phyloP scores from a whole-genome alignment of 805 yeast genomes.

The Wickerhamomyces queroliae region DNA sequence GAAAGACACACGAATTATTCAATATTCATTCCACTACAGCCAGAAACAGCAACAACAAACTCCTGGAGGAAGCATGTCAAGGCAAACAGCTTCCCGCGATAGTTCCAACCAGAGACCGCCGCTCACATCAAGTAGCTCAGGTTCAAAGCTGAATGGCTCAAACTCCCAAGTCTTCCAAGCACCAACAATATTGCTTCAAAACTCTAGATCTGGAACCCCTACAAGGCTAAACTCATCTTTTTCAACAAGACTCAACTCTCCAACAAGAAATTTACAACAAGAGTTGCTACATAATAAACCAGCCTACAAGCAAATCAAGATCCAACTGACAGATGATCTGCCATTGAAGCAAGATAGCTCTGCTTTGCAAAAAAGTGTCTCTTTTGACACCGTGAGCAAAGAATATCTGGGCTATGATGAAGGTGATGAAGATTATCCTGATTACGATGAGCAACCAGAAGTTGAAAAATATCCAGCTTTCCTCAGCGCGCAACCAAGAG shows the following conservation, averaged over 20 bases:
- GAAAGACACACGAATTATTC: too few species aligned
- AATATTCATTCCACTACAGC: too few species aligned
- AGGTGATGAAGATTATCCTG: neutral
- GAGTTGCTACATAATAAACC: neutral
- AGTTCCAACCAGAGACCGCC: too few species aligned
- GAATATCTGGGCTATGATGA: neutral
- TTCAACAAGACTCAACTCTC: slow-evolving; percentile 1
- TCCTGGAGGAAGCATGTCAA: too few species aligned
- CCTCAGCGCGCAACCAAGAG: neutral
- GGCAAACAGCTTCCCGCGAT: too few species aligned
- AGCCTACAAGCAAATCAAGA: slow-evolving; percentile 1
- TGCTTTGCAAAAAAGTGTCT: slow-evolving; percentile 1
- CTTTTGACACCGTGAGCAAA: slow-evolving; percentile 6
- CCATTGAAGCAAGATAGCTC: neutral
- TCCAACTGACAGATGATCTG: neutral
- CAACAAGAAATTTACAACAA: neutral
- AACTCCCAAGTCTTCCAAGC: too few species aligned
- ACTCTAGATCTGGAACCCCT: too few species aligned
- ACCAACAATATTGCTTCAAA: slow-evolving; percentile 1
- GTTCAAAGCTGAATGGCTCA: too few species aligned
- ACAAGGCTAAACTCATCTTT: slow-evolving; percentile 4
- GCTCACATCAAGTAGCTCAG: too few species aligned
- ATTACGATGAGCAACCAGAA: slow-evolving; percentile 1
- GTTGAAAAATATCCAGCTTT: too few species aligned
- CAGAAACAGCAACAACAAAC: too few species aligned